A percentile compares a stretch with the other conserved stretches of the same genome.
Conservation (phyloP, 768 basidiomycete genomes). For the Auricularia cornea region DNA sequence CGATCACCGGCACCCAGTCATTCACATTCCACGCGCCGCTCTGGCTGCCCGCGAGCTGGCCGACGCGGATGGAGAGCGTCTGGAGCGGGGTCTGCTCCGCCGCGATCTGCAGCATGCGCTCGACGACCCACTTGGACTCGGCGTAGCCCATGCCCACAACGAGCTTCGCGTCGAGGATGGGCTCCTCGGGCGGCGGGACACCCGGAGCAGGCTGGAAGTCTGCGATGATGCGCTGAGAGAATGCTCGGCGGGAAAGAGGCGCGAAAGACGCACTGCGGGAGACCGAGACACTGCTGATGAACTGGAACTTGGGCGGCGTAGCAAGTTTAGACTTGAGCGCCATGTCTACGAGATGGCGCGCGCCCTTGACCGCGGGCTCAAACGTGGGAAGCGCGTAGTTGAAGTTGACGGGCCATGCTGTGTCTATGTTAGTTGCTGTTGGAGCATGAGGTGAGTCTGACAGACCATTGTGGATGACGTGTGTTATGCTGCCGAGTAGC, state of each 20-base stretch:
- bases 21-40: constrained; percentile 32
- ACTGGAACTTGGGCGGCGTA: constrained; percentile 29
- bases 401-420: constrained; percentile 36
- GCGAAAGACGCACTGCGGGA: constrained; percentile 23
- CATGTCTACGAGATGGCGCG: constrained; percentile 33
- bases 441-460: constrained; percentile 1
- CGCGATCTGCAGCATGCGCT: constrained; percentile 28
- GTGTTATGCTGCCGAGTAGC: background rate
- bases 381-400: constrained; percentile 34
- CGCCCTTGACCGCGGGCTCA: constrained; percentile 31
- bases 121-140: constrained; percentile 35
- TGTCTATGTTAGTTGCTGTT: background rate
- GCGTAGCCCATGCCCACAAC: constrained; percentile 29
- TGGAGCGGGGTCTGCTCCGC: constrained; percentile 19
- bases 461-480: constrained; percentile 34
- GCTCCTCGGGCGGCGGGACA: background rate
- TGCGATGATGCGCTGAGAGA: too few relatives aligned
- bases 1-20: constrained; percentile 41
- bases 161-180: background rate
- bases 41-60: constrained; percentile 27
- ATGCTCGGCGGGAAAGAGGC: too few relatives aligned
- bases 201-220: too few relatives aligned
- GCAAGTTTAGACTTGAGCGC: constrained; percentile 21
- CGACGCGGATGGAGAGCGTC: constrained; percentile 30
- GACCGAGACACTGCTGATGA: constrained; percentile 34